Percentiles rank a stretch among this genome's conserved stretches.
Conservation (phyloP, 2,329 filamentous ascomycete species). For the Alternaria arbusti region DNA sequence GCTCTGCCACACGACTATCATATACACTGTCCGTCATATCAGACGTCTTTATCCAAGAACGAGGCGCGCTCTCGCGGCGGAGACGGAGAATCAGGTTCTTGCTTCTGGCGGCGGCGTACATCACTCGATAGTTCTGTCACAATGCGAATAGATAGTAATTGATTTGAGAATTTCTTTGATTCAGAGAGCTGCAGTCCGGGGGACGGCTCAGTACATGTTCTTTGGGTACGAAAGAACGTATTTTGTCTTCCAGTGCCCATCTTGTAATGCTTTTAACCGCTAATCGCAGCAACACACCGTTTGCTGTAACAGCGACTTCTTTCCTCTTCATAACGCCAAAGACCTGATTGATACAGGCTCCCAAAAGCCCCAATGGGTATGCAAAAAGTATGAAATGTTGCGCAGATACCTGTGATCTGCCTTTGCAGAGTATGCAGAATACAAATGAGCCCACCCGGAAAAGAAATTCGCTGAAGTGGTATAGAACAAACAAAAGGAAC, state of each 20-base stretch:
- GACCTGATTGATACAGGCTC: slow-evolving; percentile 10
- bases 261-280: slow-evolving; percentile 13
- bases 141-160: background rate
- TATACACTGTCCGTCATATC: background rate
- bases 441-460: slow-evolving; percentile 60
- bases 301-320: slow-evolving; percentile 13
- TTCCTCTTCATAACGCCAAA: slow-evolving; percentile 17
- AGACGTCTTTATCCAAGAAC: background rate
- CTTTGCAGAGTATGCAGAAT: slow-evolving; percentile 4
- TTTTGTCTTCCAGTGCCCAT: slow-evolving; percentile 9
- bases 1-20: background rate
- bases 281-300: slow-evolving; percentile 11
- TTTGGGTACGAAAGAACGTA: slow-evolving; percentile 22
- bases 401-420: slow-evolving; percentile 10
- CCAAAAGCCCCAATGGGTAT: slow-evolving; percentile 8
- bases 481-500: slow-evolving; percentile 42
- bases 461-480: slow-evolving; percentile 65
- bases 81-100: background rate
- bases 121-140: background rate
- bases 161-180: slow-evolving; percentile 12
- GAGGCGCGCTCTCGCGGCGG: no score
- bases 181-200: slow-evolving; percentile 7
- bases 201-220: slow-evolving; percentile 10
- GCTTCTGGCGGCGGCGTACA: background rate
- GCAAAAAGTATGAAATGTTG: slow-evolving; percentile 12